Conservation (phyloP, 352 stramenopile species). For the Peronospora destructor region DNA sequence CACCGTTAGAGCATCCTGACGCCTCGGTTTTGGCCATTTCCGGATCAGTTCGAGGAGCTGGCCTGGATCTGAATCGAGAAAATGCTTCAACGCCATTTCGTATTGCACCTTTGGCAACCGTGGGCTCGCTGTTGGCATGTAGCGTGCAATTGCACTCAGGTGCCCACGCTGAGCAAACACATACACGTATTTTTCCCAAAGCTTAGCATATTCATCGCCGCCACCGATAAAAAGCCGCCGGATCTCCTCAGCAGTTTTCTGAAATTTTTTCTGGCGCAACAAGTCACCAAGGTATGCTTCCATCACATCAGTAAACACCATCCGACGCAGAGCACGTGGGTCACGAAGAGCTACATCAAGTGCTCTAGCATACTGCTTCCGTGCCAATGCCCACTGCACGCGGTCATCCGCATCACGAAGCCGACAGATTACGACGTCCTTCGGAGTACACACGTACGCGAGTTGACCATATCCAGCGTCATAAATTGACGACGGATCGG, state of each 20-base stretch:
- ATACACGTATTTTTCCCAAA: constrained; percentile 87
- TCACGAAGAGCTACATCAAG: constrained; percentile 62
- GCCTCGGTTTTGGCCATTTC: constrained; percentile 74
- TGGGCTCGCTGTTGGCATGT: constrained; percentile 67
- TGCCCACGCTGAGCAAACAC: constrained; percentile 75
- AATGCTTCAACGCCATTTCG: constrained; percentile 83
- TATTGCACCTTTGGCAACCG: constrained; percentile 64
- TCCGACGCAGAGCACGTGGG: constrained; percentile 41
- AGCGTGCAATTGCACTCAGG: constrained; percentile 59
- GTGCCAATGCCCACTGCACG: constrained; percentile 56
- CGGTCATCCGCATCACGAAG: constrained; percentile 73
- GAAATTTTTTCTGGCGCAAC: constrained; percentile 65
- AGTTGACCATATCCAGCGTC: constrained; percentile 60
- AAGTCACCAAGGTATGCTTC: constrained; percentile 74
- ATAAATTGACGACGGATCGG: constrained; percentile 44
- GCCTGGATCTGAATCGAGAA: constrained; percentile 70
- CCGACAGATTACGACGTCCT: constrained; percentile 81
- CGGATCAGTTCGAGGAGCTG: constrained; percentile 71
- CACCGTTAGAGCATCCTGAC: constrained; percentile 25
- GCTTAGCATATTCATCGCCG: constrained; percentile 45
- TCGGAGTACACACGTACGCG: constrained; percentile 75
- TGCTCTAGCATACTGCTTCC: constrained; percentile 53
- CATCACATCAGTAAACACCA: constrained; percentile 57
- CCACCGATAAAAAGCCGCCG: constrained; percentile 53
- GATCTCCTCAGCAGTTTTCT: constrained; percentile 66